Conservation (phyloP, 2,329 filamentous ascomycete genomes). For the Pseudocercospora fijiensis region DNA sequence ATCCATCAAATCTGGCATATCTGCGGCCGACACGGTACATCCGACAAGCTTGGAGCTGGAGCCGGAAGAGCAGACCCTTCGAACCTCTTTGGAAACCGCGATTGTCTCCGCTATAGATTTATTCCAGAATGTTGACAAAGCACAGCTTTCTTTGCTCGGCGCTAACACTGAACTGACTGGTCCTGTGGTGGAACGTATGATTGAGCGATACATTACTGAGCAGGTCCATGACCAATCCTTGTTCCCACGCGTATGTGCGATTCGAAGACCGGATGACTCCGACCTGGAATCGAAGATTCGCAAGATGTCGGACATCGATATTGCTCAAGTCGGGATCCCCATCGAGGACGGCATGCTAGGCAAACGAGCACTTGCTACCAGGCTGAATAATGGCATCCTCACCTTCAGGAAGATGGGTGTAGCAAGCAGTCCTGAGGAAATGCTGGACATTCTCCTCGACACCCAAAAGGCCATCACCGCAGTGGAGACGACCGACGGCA, state of each 20-base stretch:
- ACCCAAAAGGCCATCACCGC: constrained; percentile 81
- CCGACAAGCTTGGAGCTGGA: constrained; percentile 66
- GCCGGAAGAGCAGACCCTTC: constrained; percentile 89
- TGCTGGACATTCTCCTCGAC: constrained; percentile 75
- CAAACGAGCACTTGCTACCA: constrained; percentile 76
- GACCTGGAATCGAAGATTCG: constrained; percentile 87
- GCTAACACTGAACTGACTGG: constrained; percentile 93
- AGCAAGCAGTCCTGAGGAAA: constrained; percentile 79
- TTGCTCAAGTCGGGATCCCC: constrained; percentile 87
- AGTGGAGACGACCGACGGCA: constrained; percentile 36
- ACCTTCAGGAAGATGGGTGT: constrained; percentile 83
- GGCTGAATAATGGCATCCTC: constrained; percentile 76
- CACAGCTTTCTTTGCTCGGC: constrained; percentile 86
- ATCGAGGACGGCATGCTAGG: constrained; percentile 75
- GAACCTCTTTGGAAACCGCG: constrained; percentile 83
- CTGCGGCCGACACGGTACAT: constrained; percentile 42
- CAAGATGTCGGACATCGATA: constrained; percentile 90
- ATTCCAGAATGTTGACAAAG: constrained; percentile 93
- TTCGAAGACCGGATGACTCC: constrained; percentile 77
- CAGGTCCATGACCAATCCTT: constrained; percentile 82
- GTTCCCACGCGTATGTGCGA: constrained; percentile 76
- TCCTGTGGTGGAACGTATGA: constrained; percentile 85
- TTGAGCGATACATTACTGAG: constrained; percentile 91
- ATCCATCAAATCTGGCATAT: constrained; percentile 38
- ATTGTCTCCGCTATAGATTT: constrained; percentile 92